These are phyloP conservation scores for Lactarius hengduanensis DNA, from an alignment of 768 basidiomycete genomes.

Conservation along the genomic window DNA sequence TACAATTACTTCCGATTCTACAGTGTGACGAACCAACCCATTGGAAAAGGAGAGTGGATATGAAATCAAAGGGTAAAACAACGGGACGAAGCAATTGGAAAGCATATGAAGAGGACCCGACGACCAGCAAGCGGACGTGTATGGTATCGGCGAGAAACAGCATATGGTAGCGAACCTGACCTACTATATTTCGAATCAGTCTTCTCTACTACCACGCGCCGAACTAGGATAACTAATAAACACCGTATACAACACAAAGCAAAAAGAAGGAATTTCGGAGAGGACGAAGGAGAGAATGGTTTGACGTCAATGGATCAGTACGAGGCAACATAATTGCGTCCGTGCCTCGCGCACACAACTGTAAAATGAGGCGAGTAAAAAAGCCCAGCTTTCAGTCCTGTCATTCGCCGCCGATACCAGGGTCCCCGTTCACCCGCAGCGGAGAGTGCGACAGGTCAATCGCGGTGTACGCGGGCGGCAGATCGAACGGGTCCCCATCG, in stretches of 20 bases:
- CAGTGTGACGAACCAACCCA: too few relatives aligned
- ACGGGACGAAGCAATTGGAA: background rate
- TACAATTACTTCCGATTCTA: too few relatives aligned
- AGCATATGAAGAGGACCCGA: background rate
- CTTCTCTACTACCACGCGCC: background rate
- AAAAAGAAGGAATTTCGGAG: background rate
- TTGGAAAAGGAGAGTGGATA: too few relatives aligned
- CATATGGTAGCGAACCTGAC: background rate
- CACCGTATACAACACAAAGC: background rate
- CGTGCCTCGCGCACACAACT: conserved; percentile 1
- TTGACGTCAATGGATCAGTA: background rate
- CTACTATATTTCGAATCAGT: background rate
- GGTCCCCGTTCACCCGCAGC: background rate
- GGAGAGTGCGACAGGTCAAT: conserved; percentile 18
- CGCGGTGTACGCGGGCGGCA: conserved; percentile 26
- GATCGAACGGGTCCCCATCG: conserved; percentile 12
- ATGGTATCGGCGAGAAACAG: background rate
- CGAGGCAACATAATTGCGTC: background rate
- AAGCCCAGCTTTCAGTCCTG: background rate
- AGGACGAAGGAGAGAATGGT: background rate
- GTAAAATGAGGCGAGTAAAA: background rate
- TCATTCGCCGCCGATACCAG: background rate
- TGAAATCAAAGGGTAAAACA: background rate
- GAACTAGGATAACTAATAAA: background rate
- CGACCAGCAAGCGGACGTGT: background rate